Percentiles rank a stretch among this genome's conserved stretches.
Conservation (phyloP, 75 land plant genomes). For the Pseudotsuga menziesii region DNA sequence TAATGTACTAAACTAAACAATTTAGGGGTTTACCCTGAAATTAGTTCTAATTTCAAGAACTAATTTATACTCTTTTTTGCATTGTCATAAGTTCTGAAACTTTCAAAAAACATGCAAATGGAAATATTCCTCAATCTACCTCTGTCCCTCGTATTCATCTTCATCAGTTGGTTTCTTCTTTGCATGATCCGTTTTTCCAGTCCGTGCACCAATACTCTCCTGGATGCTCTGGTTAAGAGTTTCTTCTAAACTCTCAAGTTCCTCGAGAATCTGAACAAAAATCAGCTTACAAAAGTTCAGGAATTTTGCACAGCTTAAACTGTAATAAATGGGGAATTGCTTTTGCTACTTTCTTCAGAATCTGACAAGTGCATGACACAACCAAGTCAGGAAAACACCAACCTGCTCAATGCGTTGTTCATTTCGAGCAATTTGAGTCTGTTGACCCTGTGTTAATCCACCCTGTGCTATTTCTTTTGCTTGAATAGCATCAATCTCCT, state of each 20-base stretch:
- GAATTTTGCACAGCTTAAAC: not conserved
- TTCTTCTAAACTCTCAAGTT: constrained; percentile 94
- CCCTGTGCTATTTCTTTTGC: constrained; percentile 95
- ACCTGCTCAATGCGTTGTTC: constrained; percentile 95
- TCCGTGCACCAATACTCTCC: constrained; percentile 85
- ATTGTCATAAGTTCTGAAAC: not conserved
- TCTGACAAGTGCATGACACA: not conserved
- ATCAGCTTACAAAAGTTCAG: not conserved
- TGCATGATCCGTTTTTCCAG: constrained; percentile 30
- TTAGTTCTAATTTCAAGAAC: constrained; percentile 10
- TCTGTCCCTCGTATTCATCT: constrained; percentile 67
- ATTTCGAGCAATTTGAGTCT: constrained; percentile 95
- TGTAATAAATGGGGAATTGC: not conserved
- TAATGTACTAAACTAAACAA: no score
- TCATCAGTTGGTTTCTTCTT: constrained; percentile 54
- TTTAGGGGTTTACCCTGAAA: not conserved
- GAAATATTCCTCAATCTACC: constrained; percentile 28
- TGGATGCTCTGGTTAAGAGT: constrained; percentile 93
- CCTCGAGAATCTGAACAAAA: constrained; percentile 72
- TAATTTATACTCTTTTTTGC: not conserved
- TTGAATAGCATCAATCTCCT: constrained; percentile 95
- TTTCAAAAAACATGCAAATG: not conserved
- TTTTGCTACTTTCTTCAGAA: not conserved
- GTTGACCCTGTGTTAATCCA: constrained; percentile 98
- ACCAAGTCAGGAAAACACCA: not conserved